Conservation (phyloP, 331 rosid species). For the Arachis monticola region DNA sequence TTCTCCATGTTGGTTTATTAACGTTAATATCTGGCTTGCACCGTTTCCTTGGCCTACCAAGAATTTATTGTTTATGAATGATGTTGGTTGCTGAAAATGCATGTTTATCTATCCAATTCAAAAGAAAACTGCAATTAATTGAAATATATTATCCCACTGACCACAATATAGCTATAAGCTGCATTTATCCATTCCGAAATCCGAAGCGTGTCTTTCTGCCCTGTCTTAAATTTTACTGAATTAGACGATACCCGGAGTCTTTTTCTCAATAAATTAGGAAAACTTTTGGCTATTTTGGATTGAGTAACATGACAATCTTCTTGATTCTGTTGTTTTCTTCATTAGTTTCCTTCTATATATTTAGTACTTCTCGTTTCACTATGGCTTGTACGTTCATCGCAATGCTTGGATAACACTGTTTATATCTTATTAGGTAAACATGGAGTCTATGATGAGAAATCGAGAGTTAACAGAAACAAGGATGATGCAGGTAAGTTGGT, state of each 20-base stretch:
- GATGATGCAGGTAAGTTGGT: constrained; percentile 91
- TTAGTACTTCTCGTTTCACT: too few species aligned
- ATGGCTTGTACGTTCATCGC: too few species aligned
- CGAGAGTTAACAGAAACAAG: constrained; percentile 93
- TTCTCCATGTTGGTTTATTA: constrained; percentile 3
- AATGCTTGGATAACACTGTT: constrained; percentile 40
- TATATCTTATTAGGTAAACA: constrained; percentile 66
- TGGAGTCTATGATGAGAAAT: constrained; percentile 94
- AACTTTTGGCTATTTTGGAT: too few species aligned
- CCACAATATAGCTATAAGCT: constrained; percentile 12
- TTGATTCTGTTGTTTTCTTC: too few species aligned
- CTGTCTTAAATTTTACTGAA: too few species aligned
- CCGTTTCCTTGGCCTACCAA: constrained; percentile 1
- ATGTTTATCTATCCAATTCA: constrained; percentile 4
- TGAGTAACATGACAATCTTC: too few species aligned
- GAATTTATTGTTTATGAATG: constrained; percentile 27
- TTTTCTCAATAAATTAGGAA: too few species aligned
- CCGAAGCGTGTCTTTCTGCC: constrained; percentile 17
- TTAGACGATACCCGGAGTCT: too few species aligned
- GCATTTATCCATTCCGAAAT: constrained; percentile 5
- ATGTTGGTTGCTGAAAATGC: constrained; percentile 29
- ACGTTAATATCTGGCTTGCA: constrained; percentile 6
- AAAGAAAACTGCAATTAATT: constrained; percentile 26
- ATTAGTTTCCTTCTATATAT: too few species aligned
- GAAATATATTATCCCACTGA: constrained; percentile 8